Base-by-base conservation (phyloP, 306 rosid species). In the Sphenostylis stenocarpa region DNA sequence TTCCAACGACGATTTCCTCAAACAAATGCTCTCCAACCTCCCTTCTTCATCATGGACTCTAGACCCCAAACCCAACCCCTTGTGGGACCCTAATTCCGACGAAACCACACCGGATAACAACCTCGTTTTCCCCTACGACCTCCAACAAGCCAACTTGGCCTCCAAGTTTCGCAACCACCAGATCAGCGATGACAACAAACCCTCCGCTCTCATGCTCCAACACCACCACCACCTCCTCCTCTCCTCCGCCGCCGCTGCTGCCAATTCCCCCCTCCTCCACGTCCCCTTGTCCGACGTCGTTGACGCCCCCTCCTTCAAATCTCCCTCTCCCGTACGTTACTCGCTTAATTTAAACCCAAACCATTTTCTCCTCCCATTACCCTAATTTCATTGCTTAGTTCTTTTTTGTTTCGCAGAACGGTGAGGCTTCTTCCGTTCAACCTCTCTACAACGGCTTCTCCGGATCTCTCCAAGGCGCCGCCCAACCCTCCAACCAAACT, bases 1-100 rank as follows among this genome's bases (percentile, higher is more conserved):
- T 38, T 71, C 91, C 20, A 89, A 89, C 71, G 99, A 95, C 28
- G 99, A 92, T 81, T 92, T 95, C 20, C 88, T 95, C 76, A 96
- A 95, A 36, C 97, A 95, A 84, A 89, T 95, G 86, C 95, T 95
- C 67, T 89, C 96, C 29, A 85, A 79, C 47, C 84, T 92, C 66
- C 88, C 88, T 56, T 71, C 93, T 17, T 85, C 84, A 47, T 79
- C 96, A 0, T 91, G 95, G 95, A 36, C 45, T 23, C 73, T 86
- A 4, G 91, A 88, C 83, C 88, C 86, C 43, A 77, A 61, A 23
- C 60, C 72, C 83, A 41, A 41, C 68, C 72, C 85, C 68, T 84
- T 89, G 3, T 91, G 96, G 93, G 91, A 91, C 57, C 62, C 83
- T 3, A 66, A 53, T 56, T 57, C 79, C 20, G 86, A 84, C 28